A percentile compares a stretch with the other conserved stretches of the same genome.
Evolutionary conservation across 805 yeast genomes (phyloP).

Genomic region (Hyphopichia homilentoma): DNA sequence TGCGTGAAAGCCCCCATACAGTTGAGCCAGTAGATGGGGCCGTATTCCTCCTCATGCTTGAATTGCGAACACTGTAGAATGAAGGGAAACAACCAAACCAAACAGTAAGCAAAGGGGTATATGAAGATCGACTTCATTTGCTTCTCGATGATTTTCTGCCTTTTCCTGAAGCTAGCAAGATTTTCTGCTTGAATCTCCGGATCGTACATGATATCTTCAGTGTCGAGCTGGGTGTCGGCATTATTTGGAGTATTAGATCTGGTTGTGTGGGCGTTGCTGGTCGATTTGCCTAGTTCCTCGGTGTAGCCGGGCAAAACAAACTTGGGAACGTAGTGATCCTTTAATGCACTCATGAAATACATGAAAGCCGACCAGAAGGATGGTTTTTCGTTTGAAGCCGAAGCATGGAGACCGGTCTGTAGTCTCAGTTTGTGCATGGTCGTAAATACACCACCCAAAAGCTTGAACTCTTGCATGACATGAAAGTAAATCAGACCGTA

Average conservation of each 20-base stretch:
- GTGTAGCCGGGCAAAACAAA: conserved; percentile 23
- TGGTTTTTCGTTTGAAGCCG: conserved; percentile 18
- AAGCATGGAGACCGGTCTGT: conserved; percentile 8
- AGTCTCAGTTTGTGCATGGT: conserved; percentile 20
- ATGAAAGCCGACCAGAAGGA: conserved; percentile 30
- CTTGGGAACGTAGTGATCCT: conserved; percentile 22
- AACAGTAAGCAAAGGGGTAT: conserved; percentile 78
- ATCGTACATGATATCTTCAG: conserved; percentile 21
- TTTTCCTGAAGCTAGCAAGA: conserved; percentile 54
- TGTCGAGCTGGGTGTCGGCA: conserved; percentile 14
- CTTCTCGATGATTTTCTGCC: conserved; percentile 65
- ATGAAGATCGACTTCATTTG: conserved; percentile 79
- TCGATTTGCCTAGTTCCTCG: background rate
- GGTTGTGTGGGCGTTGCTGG: background rate
- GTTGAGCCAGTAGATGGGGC: conserved; percentile 60
- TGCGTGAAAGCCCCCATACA: conserved; percentile 71
- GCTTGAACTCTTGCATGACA: conserved; percentile 59
- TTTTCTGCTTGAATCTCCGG: conserved; percentile 55
- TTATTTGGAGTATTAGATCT: conserved; percentile 7
- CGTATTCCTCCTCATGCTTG: conserved; percentile 42
- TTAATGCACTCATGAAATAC: conserved; percentile 22
- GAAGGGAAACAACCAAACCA: conserved; percentile 81
- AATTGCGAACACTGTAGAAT: conserved; percentile 58
- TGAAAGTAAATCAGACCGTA: conserved; percentile 71
- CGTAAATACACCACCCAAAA: conserved; percentile 46